Conservation (phyloP, 768 basidiomycete species). For the Kwoniella sp. region DNA sequence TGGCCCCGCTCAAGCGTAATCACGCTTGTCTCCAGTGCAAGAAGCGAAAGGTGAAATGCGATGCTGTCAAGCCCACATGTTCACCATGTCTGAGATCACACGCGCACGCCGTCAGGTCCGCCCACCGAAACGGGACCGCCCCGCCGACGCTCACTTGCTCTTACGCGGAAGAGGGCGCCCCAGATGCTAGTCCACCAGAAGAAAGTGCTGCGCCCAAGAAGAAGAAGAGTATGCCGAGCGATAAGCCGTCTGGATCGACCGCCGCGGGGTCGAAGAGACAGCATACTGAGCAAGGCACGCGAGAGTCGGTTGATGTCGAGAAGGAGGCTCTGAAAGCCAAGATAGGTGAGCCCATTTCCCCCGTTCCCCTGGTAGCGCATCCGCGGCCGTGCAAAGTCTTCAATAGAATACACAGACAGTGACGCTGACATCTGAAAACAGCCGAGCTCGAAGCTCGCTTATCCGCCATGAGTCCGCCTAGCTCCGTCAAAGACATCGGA, state of each 20-base stretch:
- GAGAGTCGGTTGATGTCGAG: slow-evolving; percentile 34
- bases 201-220: slow-evolving; percentile 8
- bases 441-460: slow-evolving; percentile 30
- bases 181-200: slow-evolving; percentile 8
- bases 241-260: slow-evolving; percentile 2
- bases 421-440: slow-evolving; percentile 13
- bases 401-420: not conserved
- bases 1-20: slow-evolving; percentile 45
- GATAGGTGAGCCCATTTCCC: slow-evolving; percentile 32
- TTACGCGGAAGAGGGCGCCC: slow-evolving; percentile 39
- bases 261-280: slow-evolving; percentile 15
- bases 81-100: slow-evolving; percentile 47
- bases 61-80: slow-evolving; percentile 44
- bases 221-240: slow-evolving; percentile 11
- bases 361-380: no score
- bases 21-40: slow-evolving; percentile 55
- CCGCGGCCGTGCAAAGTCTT: no score
- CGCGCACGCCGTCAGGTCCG: slow-evolving; percentile 47
- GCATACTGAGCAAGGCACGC: slow-evolving; percentile 23
- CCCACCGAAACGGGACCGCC: slow-evolving; percentile 34
- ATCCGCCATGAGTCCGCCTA: slow-evolving; percentile 17
- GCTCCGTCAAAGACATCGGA: slow-evolving; percentile 2
- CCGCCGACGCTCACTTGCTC: slow-evolving; percentile 39
- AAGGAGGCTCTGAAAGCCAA: slow-evolving; percentile 36
- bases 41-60: slow-evolving; percentile 54